phyloP scores from a whole-genome alignment of 73 alveolate species.

The Paramecium sonneborni region DNA sequence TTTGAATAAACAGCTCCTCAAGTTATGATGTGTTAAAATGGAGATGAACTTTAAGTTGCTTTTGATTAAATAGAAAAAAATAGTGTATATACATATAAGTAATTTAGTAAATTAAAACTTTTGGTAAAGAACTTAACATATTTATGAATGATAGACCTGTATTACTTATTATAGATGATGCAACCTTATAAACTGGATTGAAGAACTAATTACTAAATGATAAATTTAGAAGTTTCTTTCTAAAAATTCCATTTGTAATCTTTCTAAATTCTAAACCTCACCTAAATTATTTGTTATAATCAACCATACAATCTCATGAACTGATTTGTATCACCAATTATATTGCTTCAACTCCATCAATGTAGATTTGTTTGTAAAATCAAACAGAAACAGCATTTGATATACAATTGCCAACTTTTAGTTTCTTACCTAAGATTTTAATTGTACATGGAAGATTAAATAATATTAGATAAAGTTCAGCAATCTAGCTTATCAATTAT shows the following conservation, averaged over 20 bases:
- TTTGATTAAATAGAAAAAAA: neutral
- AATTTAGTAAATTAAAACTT: neutral
- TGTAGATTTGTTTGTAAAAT: neutral
- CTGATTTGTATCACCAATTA: neutral
- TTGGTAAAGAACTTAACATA: neutral
- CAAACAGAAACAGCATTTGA: neutral
- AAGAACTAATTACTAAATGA: neutral
- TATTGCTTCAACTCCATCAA: neutral
- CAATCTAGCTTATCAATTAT: neutral
- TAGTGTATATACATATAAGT: neutral
- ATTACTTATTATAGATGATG: neutral
- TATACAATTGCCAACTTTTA: neutral
- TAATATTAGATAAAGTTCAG: neutral
- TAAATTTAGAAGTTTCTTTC: neutral
- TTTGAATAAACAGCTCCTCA: neutral
- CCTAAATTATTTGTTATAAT: neutral
- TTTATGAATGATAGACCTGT: slow-evolving; percentile 20
- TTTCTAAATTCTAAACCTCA: slow-evolving; percentile 19
- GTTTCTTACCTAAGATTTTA: neutral
- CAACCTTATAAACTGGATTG: neutral
- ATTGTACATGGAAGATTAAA: neutral
- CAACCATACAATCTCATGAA: neutral
- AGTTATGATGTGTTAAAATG: neutral
- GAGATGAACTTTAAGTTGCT: slow-evolving; percentile 11
- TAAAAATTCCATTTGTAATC: neutral